phyloP scores from a whole-genome alignment of 1,139 yeast species.

The Candida sp. region DNA sequence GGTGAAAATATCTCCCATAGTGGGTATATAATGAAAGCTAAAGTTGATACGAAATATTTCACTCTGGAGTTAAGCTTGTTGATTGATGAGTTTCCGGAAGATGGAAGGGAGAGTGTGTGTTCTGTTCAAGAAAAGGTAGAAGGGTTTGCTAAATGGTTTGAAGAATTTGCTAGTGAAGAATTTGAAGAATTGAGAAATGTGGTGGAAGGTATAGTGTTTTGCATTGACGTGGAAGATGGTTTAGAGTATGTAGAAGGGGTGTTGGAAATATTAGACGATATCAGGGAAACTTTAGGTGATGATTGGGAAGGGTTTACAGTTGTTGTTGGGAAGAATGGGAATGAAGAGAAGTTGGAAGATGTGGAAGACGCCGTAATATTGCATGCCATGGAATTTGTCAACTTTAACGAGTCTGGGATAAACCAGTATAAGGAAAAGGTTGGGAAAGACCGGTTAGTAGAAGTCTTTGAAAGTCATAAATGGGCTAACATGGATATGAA shows the following conservation, averaged over 20 bases:
- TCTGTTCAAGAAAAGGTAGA: slow-evolving; percentile 5
- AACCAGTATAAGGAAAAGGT: slow-evolving; percentile 24
- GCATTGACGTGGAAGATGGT: slow-evolving; percentile 22
- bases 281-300: slow-evolving; percentile 11
- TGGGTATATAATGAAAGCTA: slow-evolving; percentile 31
- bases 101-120: slow-evolving; percentile 6
- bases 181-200: slow-evolving; percentile 35
- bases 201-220: slow-evolving; percentile 36
- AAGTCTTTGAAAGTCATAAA: slow-evolving; percentile 37
- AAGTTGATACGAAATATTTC: slow-evolving; percentile 32
- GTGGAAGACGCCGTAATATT: slow-evolving; percentile 27
- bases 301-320: slow-evolving; percentile 21
- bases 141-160: slow-evolving; percentile 23
- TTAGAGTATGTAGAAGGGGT: slow-evolving; percentile 12
- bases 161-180: slow-evolving; percentile 29
- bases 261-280: slow-evolving; percentile 12
- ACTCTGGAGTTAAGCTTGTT: slow-evolving; percentile 24
- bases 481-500: slow-evolving; percentile 27
- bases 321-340: slow-evolving; percentile 17
- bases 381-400: slow-evolving; percentile 31
- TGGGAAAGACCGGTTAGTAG: slow-evolving; percentile 29
- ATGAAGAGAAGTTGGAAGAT: slow-evolving; percentile 10
- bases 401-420: slow-evolving; percentile 17
- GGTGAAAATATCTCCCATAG: slow-evolving; percentile 24
- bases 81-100: slow-evolving; percentile 38